Percentiles rank a stretch among this genome's conserved stretches.
Evolutionary conservation across 768 basidiomycete genomes (phyloP).

Genomic region (Auricularia cornea): DNA sequence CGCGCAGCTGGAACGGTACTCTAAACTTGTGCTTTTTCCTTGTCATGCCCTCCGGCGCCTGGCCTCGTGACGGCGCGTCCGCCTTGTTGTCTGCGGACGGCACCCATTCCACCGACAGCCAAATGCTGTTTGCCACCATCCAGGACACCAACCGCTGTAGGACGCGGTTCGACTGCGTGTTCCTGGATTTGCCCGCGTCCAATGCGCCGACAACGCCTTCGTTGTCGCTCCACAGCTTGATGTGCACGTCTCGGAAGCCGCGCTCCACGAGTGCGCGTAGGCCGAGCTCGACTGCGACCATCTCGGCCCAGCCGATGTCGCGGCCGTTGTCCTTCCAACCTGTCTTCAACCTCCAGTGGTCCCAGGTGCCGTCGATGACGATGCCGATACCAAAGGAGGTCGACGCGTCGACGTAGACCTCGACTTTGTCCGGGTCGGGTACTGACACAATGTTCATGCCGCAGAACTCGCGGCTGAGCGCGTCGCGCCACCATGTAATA

Average conservation of each 20-base stretch:
- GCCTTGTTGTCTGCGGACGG: conserved; percentile 21
- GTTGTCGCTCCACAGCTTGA: conserved; percentile 22
- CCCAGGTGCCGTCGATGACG: conserved; percentile 4
- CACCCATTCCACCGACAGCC: conserved; percentile 16
- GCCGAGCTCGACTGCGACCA: conserved; percentile 6
- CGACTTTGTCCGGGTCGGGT: not conserved
- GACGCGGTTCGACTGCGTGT: conserved; percentile 23
- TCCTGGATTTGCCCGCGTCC: conserved; percentile 22
- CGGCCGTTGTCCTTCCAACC: conserved; percentile 7
- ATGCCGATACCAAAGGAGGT: conserved; percentile 7
- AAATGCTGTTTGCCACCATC: conserved; percentile 15
- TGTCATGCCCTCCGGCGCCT: too few relatives aligned
- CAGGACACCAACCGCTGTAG: conserved; percentile 14
- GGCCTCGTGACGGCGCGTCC: conserved; percentile 24
- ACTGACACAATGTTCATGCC: conserved; percentile 6
- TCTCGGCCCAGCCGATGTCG: conserved; percentile 10
- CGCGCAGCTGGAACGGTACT: too few relatives aligned
- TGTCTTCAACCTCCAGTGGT: conserved; percentile 5
- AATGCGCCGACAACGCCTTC: conserved; percentile 27
- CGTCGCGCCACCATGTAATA: conserved; percentile 26
- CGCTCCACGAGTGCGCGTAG: conserved; percentile 8
- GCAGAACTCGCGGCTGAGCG: not conserved
- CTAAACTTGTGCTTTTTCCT: too few relatives aligned
- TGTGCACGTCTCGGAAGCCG: conserved; percentile 14
- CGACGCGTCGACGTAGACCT: conserved; percentile 1